Base-by-base conservation (phyloP, 2,329 filamentous ascomycete genomes). In the Microsporum audouinii region DNA sequence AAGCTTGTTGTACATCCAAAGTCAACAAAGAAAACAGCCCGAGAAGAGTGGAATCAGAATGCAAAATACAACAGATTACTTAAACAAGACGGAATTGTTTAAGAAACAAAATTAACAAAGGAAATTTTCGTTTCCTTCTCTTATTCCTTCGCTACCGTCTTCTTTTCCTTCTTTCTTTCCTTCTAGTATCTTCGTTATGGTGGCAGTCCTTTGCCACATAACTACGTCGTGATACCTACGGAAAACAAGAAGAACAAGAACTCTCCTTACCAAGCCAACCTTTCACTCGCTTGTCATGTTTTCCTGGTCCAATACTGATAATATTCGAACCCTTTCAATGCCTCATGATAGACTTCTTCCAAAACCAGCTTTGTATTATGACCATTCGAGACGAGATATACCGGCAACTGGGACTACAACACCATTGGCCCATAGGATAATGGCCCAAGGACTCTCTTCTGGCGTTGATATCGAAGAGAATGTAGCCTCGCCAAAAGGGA, bases 331-430 rank as follows among this genome's bases (percentile, higher is more conserved):
- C 23, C n/a, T 39, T 17, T 49, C 65, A 63, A 78, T 78, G 75
- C 77, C 76, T 74, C 78, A 74, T 71, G 75, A 78, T 68, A 75
- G 76, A 73, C 74, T 78, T 60, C 74, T 78, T 38, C 76, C 76
- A 62, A 72, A 72, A 61, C 75, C 71, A 67, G 72, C 73, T 66
- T 68, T 79, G 60, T 72, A 71, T 63, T 69, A 77, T 73, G 73
- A 76, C 59, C 62, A 69, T 66, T 62, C 70, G 59, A 68, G 69
- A 64, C 69, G 70, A 63, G 66, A 68, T 60, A 58, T 71, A 43
- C 65, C 71, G 57, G 70, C 72, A 56, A 69, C 72, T 66, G 66
- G 68, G 12, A 66, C 68, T 45, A 75, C 69, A 65, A 72, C 70
- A 60, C 68, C 75, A 36, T 66, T 75, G 61, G 74, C 75, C 60